phyloP scores from a whole-genome alignment of 2,329 filamentous ascomycete species.

The Trichophyton mentagrophytes region DNA sequence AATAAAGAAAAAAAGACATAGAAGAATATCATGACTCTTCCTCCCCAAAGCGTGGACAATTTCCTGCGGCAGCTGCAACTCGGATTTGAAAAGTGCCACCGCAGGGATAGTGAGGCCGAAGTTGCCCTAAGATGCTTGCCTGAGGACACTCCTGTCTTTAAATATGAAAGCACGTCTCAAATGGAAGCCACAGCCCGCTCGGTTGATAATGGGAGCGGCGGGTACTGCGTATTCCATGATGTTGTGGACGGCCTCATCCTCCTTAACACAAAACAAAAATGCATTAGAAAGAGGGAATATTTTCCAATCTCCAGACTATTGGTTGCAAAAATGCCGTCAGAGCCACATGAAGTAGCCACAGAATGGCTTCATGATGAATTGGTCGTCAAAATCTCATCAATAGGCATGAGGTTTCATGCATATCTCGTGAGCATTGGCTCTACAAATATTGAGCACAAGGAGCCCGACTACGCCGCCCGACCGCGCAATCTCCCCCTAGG shows the following conservation, averaged over 20 bases:
- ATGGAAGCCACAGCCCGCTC: conserved; percentile 6
- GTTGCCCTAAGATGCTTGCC: conserved; percentile 4
- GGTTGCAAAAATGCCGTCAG: conserved; percentile 1
- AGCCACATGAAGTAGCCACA: conserved; percentile 4
- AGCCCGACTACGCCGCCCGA: conserved; percentile 1
- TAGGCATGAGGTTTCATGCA: not conserved
- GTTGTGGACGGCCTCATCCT: not conserved
- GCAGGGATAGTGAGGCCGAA: conserved; percentile 4
- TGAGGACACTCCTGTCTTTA: conserved; percentile 6
- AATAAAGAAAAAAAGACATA: not conserved
- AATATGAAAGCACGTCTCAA: conserved; percentile 7
- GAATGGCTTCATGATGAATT: not conserved
- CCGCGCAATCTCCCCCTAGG: not conserved
- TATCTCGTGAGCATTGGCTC: not conserved
- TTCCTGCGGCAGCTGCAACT: not conserved
- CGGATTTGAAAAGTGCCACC: not conserved
- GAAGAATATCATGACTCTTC: not conserved
- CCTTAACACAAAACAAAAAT: not conserved
- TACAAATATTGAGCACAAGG: conserved; percentile 1
- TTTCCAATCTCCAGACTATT: not conserved
- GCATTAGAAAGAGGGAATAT: not conserved
- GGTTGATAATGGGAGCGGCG: conserved; percentile 3
- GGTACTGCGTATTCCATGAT: conserved; percentile 8
- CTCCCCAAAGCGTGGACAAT: not conserved
- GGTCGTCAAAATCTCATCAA: not conserved